Evolutionary conservation across 1,284 basidiomycete genomes (phyloP), one percentile per base, ranked within the genome.

Genomic region (Boletus sp.): DNA sequence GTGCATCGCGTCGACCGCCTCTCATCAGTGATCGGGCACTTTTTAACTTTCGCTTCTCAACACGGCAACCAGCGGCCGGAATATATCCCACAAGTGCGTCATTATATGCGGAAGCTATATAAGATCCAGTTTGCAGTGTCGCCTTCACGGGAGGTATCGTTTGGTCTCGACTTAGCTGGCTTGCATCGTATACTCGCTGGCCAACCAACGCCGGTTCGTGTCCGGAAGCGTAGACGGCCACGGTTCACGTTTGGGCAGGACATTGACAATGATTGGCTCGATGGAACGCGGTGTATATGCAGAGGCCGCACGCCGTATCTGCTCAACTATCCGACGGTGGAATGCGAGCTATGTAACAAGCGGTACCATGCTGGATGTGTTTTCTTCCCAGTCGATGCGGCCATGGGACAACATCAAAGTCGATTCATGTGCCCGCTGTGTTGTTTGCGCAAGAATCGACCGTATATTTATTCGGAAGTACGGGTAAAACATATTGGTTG

Each of bases 61-160:
- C 72, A 77, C 17, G 74, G 73, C 32, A 84, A 88, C 53, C 87
- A 88, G 60, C 77, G 81, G 14, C 69, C 73, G 4, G 83, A 87
- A 47, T 83, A 83, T 59, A 81, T 91, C 37, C 77, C 82, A 10
- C 88, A 88, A 63, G 85, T 89, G 10, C 79, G 88, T 22, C 88
- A 91, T 63, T 90, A 84, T 62, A 88, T 91, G 85, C 82, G 88
- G 56, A 91, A 90, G 68, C 68, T 91, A 25, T 91, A 83, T 71
- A 84, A 81, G 67, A 84, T 91, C 43, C 86, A 89, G 62, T 90
- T 91, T 60, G 81, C 83, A 7, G 83, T 90, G 12, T 84, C 84
- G 0, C 84, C 87, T 1, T 82, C 78, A 51, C 81, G 81, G 0
- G 85, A 89, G 43, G 75, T 87, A 2, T 89, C 86, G 2, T 90